Conservation (phyloP, 805 yeast genomes). For the Zygoascus biomembranicola region DNA sequence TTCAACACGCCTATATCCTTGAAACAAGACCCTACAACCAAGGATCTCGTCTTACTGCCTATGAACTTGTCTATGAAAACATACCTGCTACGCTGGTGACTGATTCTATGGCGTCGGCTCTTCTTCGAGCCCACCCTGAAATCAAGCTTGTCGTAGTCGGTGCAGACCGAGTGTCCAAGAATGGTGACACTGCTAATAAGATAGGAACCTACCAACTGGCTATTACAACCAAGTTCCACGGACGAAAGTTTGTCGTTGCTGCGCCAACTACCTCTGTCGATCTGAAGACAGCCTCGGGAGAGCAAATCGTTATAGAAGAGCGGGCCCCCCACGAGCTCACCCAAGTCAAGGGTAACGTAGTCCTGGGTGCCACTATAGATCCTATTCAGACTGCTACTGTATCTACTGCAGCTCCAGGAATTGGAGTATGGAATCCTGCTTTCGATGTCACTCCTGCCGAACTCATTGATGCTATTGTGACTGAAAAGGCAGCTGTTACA, state of each 20-base stretch:
- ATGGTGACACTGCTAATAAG: constrained; percentile 95
- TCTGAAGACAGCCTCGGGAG: constrained; percentile 54
- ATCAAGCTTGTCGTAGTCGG: constrained; percentile 86
- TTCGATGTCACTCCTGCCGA: constrained; percentile 87
- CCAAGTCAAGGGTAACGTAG: constrained; percentile 59
- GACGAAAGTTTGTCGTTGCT: constrained; percentile 81
- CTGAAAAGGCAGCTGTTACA: constrained; percentile 58
- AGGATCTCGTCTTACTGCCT: constrained; percentile 90
- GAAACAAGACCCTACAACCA: constrained; percentile 97
- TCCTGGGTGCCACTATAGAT: constrained; percentile 28
- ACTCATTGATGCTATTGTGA: constrained; percentile 80
- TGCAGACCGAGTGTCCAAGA: constrained; percentile 86
- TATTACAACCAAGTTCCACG: constrained; percentile 55
- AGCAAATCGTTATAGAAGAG: constrained; percentile 74
- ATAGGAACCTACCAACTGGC: constrained; percentile 92
- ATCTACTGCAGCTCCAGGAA: constrained; percentile 76
- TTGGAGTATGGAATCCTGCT: constrained; percentile 91
- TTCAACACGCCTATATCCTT: constrained; percentile 72
- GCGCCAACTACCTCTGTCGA: constrained; percentile 94
- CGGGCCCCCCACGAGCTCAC: constrained; percentile 77
- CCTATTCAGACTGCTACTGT: constrained; percentile 40
- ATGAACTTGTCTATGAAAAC: constrained; percentile 73
- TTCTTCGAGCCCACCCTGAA: constrained; percentile 54
- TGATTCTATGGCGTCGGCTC: constrained; percentile 84
- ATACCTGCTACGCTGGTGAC: constrained; percentile 86